Base-by-base conservation (phyloP, 768 basidiomycete genomes). In the Neoboletus subvelutipes region DNA sequence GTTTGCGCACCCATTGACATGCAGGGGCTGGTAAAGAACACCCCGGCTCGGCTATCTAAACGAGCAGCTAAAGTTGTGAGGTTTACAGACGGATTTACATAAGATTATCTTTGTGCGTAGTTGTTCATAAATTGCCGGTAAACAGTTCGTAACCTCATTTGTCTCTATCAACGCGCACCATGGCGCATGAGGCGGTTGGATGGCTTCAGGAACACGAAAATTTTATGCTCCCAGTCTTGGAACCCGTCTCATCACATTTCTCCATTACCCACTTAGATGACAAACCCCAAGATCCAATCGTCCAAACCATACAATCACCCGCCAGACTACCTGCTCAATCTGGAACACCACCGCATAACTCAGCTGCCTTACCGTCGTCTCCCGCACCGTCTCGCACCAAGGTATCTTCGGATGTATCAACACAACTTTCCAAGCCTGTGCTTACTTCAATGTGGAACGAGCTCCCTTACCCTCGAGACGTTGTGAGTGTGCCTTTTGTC, bases 231-330 rank as follows among this genome's bases (percentile, higher is more conserved):
- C 61, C 61, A 6, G n/a, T 17, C 22, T 71, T 84, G 22, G 71
- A 79, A 10, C 71, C 73, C 7, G 67, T 84, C 43, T 60, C 69
- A 17, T 75, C 81, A 1, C 69, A 58, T 15, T 90, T 91, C 69
- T 84, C 80, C 54, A 75, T 90, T n/a, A 85, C 88, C 11, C 70
- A 62, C n/a, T 71, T 92, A 45, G 73, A 77, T n/a, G 81, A 90
- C 56, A 83, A 80, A 60, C 89, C 90, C 3, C 90, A 91, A 66
- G 85, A 92, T 67, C 90, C 89, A 2, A 89, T 91, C 59, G 74
- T 91, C 69, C 84, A 87, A 42, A 72, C 77, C 18, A 58, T 89
- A 24, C 77, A 76, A 59, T 71, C 36, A 26, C 45, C 45, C 8
- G 20, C 29, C n/a, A 77, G 77, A 59, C 70, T 37, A 28, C 49